Percentiles rank a stretch among this genome's conserved stretches.
phyloP scores from a whole-genome alignment of 2,329 filamentous ascomycete species.

The Trichoderma atrobrunneum region DNA sequence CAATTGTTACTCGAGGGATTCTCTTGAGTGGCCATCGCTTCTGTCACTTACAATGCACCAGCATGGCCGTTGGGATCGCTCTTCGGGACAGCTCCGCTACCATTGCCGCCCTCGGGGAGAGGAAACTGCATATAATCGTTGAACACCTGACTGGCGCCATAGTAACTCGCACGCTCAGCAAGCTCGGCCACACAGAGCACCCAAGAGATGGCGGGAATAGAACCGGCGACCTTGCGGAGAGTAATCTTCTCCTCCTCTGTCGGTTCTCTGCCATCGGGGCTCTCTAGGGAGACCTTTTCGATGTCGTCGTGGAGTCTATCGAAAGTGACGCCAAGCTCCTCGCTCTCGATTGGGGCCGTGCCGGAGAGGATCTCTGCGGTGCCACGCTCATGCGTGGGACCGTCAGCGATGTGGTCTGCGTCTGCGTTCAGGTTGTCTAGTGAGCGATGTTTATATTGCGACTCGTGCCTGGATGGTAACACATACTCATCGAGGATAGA shows the following conservation, averaged over 20 bases:
- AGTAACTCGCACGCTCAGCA: constrained; percentile 20
- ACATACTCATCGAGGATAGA: constrained; percentile 4
- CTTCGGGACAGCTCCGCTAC: constrained; percentile 18
- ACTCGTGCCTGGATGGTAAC: too few species aligned
- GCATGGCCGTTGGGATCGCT: constrained; percentile 18
- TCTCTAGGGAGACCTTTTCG: background rate
- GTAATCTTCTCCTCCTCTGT: constrained; percentile 10
- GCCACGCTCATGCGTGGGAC: constrained; percentile 9
- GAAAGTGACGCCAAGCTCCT: background rate
- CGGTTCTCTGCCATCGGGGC: constrained; percentile 5
- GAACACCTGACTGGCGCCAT: constrained; percentile 15
- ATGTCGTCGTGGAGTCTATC: background rate
- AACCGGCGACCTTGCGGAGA: constrained; percentile 17
- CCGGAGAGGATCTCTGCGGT: constrained; percentile 16
- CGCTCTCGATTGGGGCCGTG: background rate
- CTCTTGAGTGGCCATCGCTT: background rate
- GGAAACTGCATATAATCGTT: constrained; percentile 21
- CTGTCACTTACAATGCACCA: constrained; percentile 17
- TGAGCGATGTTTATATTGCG: background rate
- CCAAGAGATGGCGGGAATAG: constrained; percentile 16
- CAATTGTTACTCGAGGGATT: background rate
- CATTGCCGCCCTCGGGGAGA: constrained; percentile 12
- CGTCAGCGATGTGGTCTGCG: constrained; percentile 12
- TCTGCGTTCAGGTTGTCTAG: background rate
- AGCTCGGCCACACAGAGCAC: constrained; percentile 18